These are phyloP conservation scores for Knufia fluminis DNA, from an alignment of 2,329 filamentous ascomycete species.

Conservation along the genomic window DNA sequence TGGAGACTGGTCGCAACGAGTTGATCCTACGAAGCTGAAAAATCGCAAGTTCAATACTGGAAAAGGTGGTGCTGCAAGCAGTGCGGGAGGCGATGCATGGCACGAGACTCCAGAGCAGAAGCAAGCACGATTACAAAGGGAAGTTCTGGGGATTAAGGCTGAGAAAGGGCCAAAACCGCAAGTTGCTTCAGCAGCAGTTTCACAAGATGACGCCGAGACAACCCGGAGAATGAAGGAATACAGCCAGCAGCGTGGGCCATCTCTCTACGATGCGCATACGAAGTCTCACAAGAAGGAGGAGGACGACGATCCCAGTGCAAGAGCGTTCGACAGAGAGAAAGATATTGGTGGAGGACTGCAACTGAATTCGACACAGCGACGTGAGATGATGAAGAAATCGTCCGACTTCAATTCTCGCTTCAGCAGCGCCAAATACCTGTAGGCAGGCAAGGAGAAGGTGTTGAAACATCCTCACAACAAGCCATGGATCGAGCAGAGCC, in stretches of 20 bases:
- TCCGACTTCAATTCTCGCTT: slow-evolving; percentile 76
- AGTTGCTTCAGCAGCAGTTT: slow-evolving; percentile 9
- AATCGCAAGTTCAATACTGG: slow-evolving; percentile 74
- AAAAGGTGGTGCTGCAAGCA: slow-evolving; percentile 44
- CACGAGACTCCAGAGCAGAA: slow-evolving; percentile 88
- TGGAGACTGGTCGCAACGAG: slow-evolving; percentile 46
- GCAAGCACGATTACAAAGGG: slow-evolving; percentile 66
- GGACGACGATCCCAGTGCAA: slow-evolving; percentile 83
- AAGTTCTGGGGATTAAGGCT: slow-evolving; percentile 62
- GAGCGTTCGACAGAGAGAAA: slow-evolving; percentile 85
- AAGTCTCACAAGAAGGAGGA: slow-evolving; percentile 46
- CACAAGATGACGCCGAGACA: slow-evolving; percentile 35
- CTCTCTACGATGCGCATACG: slow-evolving; percentile 52
- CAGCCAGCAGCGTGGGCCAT: slow-evolving; percentile 48
- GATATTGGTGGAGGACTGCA: slow-evolving; percentile 73
- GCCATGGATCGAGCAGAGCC: too few species aligned
- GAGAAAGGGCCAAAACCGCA: slow-evolving; percentile 17
- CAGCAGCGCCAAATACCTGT: slow-evolving; percentile 59
- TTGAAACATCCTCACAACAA: too few species aligned
- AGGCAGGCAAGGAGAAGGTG: slow-evolving; percentile 16
- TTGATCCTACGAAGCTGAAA: slow-evolving; percentile 76
- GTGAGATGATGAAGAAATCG: slow-evolving; percentile 69
- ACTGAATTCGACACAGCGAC: slow-evolving; percentile 63
- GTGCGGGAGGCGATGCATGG: slow-evolving; percentile 48
- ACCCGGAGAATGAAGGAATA: slow-evolving; percentile 49